Conservation (phyloP, 129 eudicot genomes). For the Tagetes patula region DNA sequence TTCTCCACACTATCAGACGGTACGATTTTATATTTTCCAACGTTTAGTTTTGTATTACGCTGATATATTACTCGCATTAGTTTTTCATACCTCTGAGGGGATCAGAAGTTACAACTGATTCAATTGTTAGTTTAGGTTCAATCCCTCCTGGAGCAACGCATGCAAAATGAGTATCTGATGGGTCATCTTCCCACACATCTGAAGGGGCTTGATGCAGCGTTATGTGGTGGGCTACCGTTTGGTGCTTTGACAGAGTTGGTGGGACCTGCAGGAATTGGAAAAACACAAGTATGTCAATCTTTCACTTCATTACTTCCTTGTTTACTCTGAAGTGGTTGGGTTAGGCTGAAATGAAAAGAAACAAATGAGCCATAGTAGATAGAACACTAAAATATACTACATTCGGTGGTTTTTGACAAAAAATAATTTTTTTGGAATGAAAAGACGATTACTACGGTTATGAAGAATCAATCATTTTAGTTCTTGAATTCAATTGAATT, state of each 20-base stretch:
- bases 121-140: conserved; percentile 48
- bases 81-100: background rate
- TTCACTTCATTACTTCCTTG: conserved; percentile 5
- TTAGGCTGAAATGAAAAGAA: background rate
- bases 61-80: background rate
- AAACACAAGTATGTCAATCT: conserved; percentile 63
- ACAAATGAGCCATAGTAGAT: background rate
- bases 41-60: background rate
- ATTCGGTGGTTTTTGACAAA: background rate
- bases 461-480: background rate
- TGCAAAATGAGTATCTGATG: conserved; percentile 43
- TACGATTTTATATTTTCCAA: conserved; percentile 16
- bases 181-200: conserved; percentile 82
- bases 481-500: background rate
- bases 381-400: background rate
- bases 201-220: conserved; percentile 71
- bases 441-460: background rate
- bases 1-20: conserved; percentile 76
- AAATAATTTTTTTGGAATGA: background rate
- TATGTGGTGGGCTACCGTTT: conserved; percentile 82
- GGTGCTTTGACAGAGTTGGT: conserved; percentile 92
- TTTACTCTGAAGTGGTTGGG: background rate
- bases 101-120: conserved; percentile 14
- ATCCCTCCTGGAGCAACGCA: conserved; percentile 57
- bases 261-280: conserved; percentile 92